These are phyloP conservation scores for Nephelium lappaceum DNA, from an alignment of 345 rosid genomes.

Conservation along the genomic window DNA sequence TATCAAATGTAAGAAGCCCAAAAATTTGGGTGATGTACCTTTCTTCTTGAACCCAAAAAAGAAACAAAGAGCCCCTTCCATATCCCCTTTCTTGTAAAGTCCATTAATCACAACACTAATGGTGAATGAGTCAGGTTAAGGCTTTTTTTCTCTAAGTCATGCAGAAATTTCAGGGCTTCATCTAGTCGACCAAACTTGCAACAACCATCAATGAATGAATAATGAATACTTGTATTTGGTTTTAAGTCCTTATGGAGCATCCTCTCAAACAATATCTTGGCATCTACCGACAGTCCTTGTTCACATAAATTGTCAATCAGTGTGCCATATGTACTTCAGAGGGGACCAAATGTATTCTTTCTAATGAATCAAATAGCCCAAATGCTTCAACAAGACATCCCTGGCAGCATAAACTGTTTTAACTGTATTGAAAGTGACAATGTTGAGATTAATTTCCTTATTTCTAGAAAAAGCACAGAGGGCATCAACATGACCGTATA, in stretches of 20 bases:
- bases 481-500: constrained; percentile 61
- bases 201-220: too few species aligned
- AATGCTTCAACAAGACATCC: constrained; percentile 89
- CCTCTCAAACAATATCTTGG: constrained; percentile 54
- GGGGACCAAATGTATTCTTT: constrained; percentile 56
- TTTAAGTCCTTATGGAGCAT: constrained; percentile 56
- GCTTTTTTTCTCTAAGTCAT: constrained; percentile 42
- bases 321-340: constrained; percentile 62
- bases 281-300: constrained; percentile 66
- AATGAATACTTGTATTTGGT: constrained; percentile 54
- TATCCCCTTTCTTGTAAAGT: constrained; percentile 67
- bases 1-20: too few species aligned
- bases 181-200: constrained; percentile 66
- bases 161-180: constrained; percentile 59
- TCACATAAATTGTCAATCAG: constrained; percentile 72
- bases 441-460: constrained; percentile 53
- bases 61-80: constrained; percentile 75
- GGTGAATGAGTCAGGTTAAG: constrained; percentile 66
- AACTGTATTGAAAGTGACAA: constrained; percentile 70
- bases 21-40: too few species aligned
- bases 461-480: constrained; percentile 64
- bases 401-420: constrained; percentile 68
- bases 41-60: too few species aligned
- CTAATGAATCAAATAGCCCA: constrained; percentile 79
- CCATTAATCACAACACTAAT: constrained; percentile 75